Conservation (phyloP, 495 filamentous ascomycete genomes). For the Penicillium bovifimosum region DNA sequence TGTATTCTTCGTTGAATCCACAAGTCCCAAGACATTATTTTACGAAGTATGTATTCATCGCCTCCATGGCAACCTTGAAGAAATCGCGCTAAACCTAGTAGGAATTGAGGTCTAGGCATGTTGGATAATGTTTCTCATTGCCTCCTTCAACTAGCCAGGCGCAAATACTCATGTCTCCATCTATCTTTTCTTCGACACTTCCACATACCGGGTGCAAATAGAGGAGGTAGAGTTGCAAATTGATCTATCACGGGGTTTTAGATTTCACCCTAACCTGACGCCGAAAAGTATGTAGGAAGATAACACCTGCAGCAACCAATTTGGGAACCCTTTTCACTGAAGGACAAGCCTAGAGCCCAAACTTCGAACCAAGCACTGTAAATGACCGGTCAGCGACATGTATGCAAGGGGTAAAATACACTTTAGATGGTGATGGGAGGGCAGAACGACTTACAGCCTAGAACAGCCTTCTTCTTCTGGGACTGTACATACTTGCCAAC, state of each 20-base stretch:
- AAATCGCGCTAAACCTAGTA: no score
- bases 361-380: slow-evolving; percentile 40
- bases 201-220: not conserved
- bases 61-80: no score
- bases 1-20: no score
- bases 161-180: no score
- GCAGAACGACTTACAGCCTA: slow-evolving; percentile 50
- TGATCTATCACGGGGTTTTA: not conserved
- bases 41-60: no score
- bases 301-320: not conserved
- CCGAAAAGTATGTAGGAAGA: not conserved
- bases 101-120: no score
- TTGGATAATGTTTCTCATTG: no score
- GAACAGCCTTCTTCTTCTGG: slow-evolving; percentile 77
- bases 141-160: no score
- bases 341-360: slow-evolving; percentile 28
- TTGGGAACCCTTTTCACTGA: not conserved
- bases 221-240: not conserved
- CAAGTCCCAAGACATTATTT: no score
- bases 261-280: not conserved
- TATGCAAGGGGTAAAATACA: slow-evolving; percentile 16
- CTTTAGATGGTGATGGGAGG: not conserved
- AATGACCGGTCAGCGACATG: slow-evolving; percentile 20
- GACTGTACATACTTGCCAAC: slow-evolving; percentile 77
- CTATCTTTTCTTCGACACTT: no score